Conservation (phyloP, 768 basidiomycete species). For the Tricholoma bakamatsutake region DNA sequence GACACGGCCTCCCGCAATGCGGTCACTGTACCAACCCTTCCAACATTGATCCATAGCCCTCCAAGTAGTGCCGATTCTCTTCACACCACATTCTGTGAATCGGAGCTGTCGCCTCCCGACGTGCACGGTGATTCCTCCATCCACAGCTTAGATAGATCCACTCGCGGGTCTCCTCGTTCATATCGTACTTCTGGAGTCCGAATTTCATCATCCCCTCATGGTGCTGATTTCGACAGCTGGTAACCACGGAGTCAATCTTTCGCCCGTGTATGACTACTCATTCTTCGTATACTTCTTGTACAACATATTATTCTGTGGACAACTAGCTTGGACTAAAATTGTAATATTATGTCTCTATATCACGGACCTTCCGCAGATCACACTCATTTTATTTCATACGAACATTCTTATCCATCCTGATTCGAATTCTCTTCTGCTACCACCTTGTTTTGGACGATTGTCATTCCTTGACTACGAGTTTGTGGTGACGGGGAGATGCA, state of each 20-base stretch:
- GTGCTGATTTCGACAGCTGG: slow-evolving; percentile 24
- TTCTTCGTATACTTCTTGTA: slow-evolving; percentile 8
- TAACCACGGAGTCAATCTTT: slow-evolving; percentile 25
- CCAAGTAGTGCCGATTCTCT: slow-evolving; percentile 37
- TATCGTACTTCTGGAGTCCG: slow-evolving; percentile 37
- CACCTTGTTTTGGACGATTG: not conserved
- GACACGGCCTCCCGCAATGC: slow-evolving; percentile 37
- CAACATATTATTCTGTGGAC: slow-evolving; percentile 6
- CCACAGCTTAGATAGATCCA: slow-evolving; percentile 24
- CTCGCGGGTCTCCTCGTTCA: slow-evolving; percentile 14
- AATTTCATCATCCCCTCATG: slow-evolving; percentile 36
- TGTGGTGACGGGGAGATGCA: not conserved
- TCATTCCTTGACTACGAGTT: not conserved
- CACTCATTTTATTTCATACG: not conserved
- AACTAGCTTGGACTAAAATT: slow-evolving; percentile 12
- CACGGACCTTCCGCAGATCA: not conserved
- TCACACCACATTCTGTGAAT: slow-evolving; percentile 35
- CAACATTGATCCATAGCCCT: slow-evolving; percentile 43
- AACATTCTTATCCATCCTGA: not conserved
- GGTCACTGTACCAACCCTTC: slow-evolving; percentile 61
- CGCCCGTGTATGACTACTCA: slow-evolving; percentile 19
- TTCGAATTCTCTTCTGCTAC: not conserved
- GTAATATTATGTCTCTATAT: slow-evolving; percentile 11
- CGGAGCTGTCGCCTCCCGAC: slow-evolving; percentile 20
- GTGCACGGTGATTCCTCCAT: slow-evolving; percentile 7